Base-by-base conservation (phyloP, 441 rosid species). In the Raphanus hybrid region DNA sequence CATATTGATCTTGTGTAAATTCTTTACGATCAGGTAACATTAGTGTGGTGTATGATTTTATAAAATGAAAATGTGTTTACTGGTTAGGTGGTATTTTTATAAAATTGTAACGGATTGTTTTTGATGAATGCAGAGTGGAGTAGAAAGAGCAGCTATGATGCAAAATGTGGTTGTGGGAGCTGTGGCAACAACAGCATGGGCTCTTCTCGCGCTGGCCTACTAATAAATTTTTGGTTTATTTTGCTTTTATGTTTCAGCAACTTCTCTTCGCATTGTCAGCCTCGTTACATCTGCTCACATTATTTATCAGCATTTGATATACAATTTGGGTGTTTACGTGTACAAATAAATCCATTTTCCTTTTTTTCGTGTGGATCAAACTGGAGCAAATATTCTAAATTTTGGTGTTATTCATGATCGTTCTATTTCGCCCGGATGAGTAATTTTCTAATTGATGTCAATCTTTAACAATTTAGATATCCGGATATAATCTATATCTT, bases 111-210 rank as follows among this genome's bases (percentile, higher is more conserved):
- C 41, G 14, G 32, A 39, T 14, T 37, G 55, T 29, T 4, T 11
- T 29, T 43, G 18, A 32, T 43, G 29, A 39, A 70, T 77, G 83
- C 91, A 87, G 94, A 90, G 85, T 32, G 91, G 89, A 83, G 88
- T 85, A 70, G 82, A 45, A 29, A 73, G 71, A n/a, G 66, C 52
- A 41, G 74, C 74, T 64, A 68, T 75, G 35, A 32, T 73, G 85
- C 77, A 73, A 70, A 85, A 76, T 82, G 67, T 84, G 62, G 78
- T 77, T 41, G 82, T 84, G 73, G 89, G 86, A 39, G 65, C 50
- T 5, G 63, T 82, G 74, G 87, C 48, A 41, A 41, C 84, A 7
- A 12, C 75, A 59, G 85, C 83, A 79, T 85, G 83, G 78, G 81
- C 82, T 12, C 58, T 75, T 37, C 9, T 85, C 3, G 84, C 82